Evolutionary conservation across 2,329 filamentous ascomycete genomes (phyloP).

Genomic region (Aschersonia sp.): DNA sequence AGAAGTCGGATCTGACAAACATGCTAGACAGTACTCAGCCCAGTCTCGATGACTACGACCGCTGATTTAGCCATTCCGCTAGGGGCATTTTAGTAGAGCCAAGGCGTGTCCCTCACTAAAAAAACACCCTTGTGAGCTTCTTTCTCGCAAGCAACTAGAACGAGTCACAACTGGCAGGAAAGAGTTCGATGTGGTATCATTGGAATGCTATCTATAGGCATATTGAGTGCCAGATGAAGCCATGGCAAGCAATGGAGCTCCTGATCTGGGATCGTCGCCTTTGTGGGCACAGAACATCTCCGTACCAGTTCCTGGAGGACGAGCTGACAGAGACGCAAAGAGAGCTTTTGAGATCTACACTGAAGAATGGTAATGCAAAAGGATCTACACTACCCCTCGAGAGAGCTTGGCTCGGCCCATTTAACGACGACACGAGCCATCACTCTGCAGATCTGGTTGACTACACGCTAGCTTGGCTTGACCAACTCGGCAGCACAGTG

Average conservation of each 20-base stretch:
- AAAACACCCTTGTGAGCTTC: conserved; percentile 20
- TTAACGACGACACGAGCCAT: conserved; percentile 6
- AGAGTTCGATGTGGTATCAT: conserved; percentile 12
- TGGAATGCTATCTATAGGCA: conserved; percentile 37
- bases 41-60: conserved; percentile 8
- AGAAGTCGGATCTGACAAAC: conserved; percentile 10
- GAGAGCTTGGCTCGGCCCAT: conserved; percentile 31
- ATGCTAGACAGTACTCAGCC: conserved; percentile 9
- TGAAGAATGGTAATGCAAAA: conserved; percentile 9
- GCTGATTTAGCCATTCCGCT: conserved; percentile 9
- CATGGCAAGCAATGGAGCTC: conserved; percentile 26
- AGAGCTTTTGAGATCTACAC: conserved; percentile 23
- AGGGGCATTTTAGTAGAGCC: too few relatives aligned
- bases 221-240: conserved; percentile 17
- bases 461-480: conserved; percentile 23
- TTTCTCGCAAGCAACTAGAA: conserved; percentile 25
- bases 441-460: conserved; percentile 22
- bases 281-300: conserved; percentile 9
- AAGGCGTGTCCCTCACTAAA: neutral
- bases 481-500: conserved; percentile 15
- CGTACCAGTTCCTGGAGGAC: conserved; percentile 10
- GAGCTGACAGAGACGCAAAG: conserved; percentile 31
- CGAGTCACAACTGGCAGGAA: neutral
- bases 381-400: conserved; percentile 20
- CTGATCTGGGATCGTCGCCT: conserved; percentile 37